phyloP scores from a whole-genome alignment of 371 early-diverging fungal species.

The Aphelidium insulamus region DNA sequence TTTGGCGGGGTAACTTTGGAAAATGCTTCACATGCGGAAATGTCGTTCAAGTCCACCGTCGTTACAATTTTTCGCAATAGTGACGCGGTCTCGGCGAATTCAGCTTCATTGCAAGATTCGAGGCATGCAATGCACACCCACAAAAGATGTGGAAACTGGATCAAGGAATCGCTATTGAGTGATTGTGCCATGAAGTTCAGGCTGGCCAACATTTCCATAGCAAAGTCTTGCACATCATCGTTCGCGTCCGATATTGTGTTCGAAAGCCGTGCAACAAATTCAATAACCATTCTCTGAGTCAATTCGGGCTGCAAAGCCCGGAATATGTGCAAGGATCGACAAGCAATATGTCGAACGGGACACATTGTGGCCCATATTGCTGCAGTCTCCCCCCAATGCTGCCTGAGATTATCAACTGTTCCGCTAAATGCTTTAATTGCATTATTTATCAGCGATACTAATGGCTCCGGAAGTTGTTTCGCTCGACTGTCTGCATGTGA shows the following conservation, averaged over 20 bases:
- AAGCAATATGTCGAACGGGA: slow-evolving; percentile 71
- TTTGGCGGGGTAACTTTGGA: too few relatives aligned
- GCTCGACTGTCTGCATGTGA: too few relatives aligned
- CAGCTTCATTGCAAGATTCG: too few relatives aligned
- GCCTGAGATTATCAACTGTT: too few relatives aligned
- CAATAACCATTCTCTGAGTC: slow-evolving; percentile 54
- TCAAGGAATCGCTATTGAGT: slow-evolving; percentile 27
- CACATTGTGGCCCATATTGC: slow-evolving; percentile 78
- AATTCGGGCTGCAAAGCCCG: slow-evolving; percentile 50
- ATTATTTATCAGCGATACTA: too few relatives aligned
- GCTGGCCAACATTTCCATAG: slow-evolving; percentile 57
- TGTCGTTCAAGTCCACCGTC: too few relatives aligned
- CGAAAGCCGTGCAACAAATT: slow-evolving; percentile 56
- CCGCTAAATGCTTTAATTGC: too few relatives aligned
- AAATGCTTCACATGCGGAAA: too few relatives aligned
- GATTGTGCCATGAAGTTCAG: slow-evolving; percentile 35
- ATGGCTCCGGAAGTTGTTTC: too few relatives aligned
- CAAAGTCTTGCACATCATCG: slow-evolving; percentile 62
- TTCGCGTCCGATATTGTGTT: slow-evolving; percentile 61
- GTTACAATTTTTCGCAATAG: too few relatives aligned
- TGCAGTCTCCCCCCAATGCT: slow-evolving; percentile 66
- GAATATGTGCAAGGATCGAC: slow-evolving; percentile 68
- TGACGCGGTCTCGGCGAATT: too few relatives aligned
- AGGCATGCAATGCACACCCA: slow-evolving; percentile 59
- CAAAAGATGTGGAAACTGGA: slow-evolving; percentile 50